phyloP scores from a whole-genome alignment of 306 rosid genomes.

The Corylus americana region DNA sequence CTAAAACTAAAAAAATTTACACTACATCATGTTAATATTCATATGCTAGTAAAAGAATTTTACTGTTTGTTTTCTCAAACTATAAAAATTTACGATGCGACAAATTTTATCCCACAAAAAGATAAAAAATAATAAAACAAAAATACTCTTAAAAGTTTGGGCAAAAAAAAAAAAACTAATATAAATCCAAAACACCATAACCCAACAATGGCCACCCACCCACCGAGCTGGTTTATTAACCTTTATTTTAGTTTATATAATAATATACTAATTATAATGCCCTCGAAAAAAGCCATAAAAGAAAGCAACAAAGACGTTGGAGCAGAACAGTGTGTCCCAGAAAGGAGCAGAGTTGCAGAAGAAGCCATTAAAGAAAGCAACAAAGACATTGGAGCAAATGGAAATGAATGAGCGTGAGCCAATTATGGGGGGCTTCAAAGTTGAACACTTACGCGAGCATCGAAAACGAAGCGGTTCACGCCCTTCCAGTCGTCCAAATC shows the following conservation, averaged over 20 bases:
- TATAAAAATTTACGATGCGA: too few species aligned
- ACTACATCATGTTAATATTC: too few species aligned
- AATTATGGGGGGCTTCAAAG: too few species aligned
- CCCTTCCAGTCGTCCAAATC: slow-evolving; percentile 90
- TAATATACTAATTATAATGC: not conserved
- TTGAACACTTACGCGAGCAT: slow-evolving; percentile 60
- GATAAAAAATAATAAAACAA: too few species aligned
- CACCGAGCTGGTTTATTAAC: not conserved
- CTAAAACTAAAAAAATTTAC: too few species aligned
- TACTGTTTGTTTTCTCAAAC: too few species aligned
- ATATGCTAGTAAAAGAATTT: too few species aligned
- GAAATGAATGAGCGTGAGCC: not conserved
- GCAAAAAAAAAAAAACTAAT: not conserved
- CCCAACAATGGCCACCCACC: not conserved
- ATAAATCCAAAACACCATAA: not conserved
- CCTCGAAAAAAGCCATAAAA: not conserved
- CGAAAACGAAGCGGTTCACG: slow-evolving; percentile 61
- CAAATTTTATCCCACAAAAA: too few species aligned
- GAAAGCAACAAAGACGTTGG: not conserved
- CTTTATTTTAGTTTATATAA: not conserved
- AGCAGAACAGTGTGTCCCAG: not conserved
- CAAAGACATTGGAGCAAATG: not conserved
- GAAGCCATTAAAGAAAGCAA: not conserved
- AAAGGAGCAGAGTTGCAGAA: not conserved
- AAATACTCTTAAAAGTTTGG: too few species aligned